Conservation (phyloP, 2,329 filamentous ascomycete genomes). For the Tolypocladium tropicale region DNA sequence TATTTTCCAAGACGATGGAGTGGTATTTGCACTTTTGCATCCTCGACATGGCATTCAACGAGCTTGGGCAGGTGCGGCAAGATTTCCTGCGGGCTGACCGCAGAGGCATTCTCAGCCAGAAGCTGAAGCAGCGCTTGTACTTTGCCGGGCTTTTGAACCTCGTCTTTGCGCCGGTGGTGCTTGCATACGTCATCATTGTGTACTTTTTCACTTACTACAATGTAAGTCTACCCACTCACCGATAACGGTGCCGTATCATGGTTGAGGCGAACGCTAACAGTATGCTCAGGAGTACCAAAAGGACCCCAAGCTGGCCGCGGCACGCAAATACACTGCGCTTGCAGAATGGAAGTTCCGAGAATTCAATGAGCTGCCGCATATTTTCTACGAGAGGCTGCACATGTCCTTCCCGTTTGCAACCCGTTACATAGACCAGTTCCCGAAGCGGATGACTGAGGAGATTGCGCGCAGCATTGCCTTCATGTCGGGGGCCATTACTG, state of each 20-base stretch:
- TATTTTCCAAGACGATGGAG: conserved; percentile 83
- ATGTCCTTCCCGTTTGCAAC: conserved; percentile 94
- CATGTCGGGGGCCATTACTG: conserved; percentile 74
- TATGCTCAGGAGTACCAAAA: conserved; percentile 74
- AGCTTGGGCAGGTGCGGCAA: conserved; percentile 75
- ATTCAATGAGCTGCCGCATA: conserved; percentile 91
- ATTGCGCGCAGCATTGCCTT: conserved; percentile 78
- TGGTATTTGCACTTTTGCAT: conserved; percentile 89
- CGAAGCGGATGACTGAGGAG: conserved; percentile 87
- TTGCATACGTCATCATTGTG: conserved; percentile 76
- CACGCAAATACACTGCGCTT: conserved; percentile 78
- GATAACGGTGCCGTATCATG: neutral
- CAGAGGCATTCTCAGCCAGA: conserved; percentile 66
- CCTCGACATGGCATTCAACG: conserved; percentile 88
- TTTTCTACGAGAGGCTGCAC: conserved; percentile 81
- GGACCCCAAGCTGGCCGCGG: conserved; percentile 76
- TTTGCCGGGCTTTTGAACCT: conserved; percentile 82
- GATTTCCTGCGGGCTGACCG: conserved; percentile 79
- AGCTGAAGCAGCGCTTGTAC: conserved; percentile 65
- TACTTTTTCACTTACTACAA: conserved; percentile 96
- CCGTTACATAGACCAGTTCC: conserved; percentile 90
- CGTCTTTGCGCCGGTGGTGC: conserved; percentile 74
- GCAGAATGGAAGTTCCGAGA: conserved; percentile 98
- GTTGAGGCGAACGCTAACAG: neutral
- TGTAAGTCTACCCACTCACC: conserved; percentile 35